Base-by-base conservation (phyloP, 1,139 yeast species). In the Pichia inconspicua region DNA sequence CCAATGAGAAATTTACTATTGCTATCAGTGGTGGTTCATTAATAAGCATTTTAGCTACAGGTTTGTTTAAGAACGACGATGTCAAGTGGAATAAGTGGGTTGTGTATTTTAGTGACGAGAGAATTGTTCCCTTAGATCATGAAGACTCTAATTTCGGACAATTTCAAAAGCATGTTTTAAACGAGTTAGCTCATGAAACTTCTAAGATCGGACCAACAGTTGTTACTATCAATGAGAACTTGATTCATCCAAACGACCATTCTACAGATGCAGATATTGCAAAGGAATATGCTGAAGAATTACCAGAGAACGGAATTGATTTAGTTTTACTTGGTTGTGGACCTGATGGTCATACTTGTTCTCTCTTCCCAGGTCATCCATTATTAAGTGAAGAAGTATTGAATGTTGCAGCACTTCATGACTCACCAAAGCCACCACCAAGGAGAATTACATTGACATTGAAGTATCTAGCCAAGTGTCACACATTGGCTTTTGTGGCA, bases 11-110 rank as follows among this genome's bases (percentile, higher is more conserved):
- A 40, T 90, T 90, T 68, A 78, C 77, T 56, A 73, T 90, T 53
- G 97, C 96, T 25, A 74, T 90, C 43, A 83, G 94, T 49, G 97
- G 97, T 40, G 97, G 97, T 2, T 87, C 96, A 5, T 72, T 89
- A 57, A 87, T 90, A 28, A 82, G 84, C 58, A 87, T 81, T 4
- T 74, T 90, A 62, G 78, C 82, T 55, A 71, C 72, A 47, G 92
- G 90, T 2, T 73, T 90, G 54, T 73, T 87, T 49, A 80, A 78
- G 53, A 75, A 85, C 60, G 48, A 65, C 31, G 70, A 66, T n/a
- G 63, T 74, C 42, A 53, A 79, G 58, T 83, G 89, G 89, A 67
- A 68, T 48, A 73, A 80, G 58, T 83, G 89, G 89, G 75, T 74
- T 49, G 80, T 83, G 14, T 83, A 71, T 67, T 82, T 83, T 63